Conservation (phyloP, 2,329 filamentous ascomycete species). For the Falciphora oryzae region DNA sequence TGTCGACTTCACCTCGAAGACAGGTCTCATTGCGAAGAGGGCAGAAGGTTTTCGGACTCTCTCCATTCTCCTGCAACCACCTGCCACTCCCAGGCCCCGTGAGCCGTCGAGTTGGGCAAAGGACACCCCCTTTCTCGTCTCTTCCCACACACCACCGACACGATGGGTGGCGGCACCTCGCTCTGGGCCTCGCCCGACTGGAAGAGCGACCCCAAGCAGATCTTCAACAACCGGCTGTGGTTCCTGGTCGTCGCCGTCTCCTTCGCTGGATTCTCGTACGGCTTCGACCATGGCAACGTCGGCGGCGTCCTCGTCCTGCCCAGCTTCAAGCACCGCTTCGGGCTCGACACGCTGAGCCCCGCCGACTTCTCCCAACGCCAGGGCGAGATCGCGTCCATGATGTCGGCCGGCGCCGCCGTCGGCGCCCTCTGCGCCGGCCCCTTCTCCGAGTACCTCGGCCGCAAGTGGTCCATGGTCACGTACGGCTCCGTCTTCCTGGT, state of each 20-base stretch:
- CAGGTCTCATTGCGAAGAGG: background rate
- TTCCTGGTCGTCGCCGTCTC: conserved; percentile 6
- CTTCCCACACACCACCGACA: background rate
- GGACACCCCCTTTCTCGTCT: too few species aligned
- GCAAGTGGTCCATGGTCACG: conserved; percentile 44
- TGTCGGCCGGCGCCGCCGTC: conserved; percentile 51
- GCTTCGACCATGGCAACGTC: conserved; percentile 12
- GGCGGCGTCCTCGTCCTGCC: conserved; percentile 21
- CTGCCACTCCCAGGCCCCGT: too few species aligned
- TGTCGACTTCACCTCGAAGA: too few species aligned
- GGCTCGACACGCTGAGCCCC: conserved; percentile 12
- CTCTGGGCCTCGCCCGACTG: conserved; percentile 6
- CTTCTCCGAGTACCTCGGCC: conserved; percentile 50
- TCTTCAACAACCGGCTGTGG: conserved; percentile 7
- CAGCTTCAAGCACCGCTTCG: conserved; percentile 18
- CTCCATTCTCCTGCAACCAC: background rate
- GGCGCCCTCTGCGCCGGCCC: conserved; percentile 48
- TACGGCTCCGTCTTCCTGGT: conserved; percentile 42
- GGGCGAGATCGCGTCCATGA: conserved; percentile 24
- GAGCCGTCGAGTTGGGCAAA: too few species aligned
- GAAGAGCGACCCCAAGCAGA: conserved; percentile 6
- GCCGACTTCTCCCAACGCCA: conserved; percentile 15
- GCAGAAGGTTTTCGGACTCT: too few species aligned
- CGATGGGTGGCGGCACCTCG: conserved; percentile 4
- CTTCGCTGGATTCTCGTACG: conserved; percentile 7